These are phyloP conservation scores for Posidonia oceanica DNA, from an alignment of 116 monocot genomes.

Conservation along the genomic window DNA sequence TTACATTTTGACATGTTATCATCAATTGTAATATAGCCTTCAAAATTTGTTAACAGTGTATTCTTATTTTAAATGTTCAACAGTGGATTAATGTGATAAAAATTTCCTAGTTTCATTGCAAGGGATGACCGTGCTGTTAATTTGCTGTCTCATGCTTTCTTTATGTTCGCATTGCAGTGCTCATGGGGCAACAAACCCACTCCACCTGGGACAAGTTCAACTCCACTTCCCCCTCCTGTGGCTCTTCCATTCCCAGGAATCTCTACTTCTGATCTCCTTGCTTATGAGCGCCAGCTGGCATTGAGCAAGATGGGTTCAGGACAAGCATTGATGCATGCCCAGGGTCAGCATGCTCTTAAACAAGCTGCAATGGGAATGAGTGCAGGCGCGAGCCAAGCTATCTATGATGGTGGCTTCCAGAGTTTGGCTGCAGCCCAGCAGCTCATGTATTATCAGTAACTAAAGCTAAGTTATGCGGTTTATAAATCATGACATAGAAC, in stretches of 20 bases:
- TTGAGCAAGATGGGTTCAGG: conserved; percentile 57
- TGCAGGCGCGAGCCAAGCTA: conserved; percentile 74
- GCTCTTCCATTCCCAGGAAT: conserved; percentile 41
- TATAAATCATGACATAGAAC: neutral
- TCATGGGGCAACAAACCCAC: conserved; percentile 99
- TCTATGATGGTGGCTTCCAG: conserved; percentile 75
- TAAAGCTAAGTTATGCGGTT: neutral
- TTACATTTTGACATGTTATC: no score
- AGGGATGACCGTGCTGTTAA: neutral
- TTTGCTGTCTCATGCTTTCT: neutral
- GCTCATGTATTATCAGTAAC: conserved; percentile 63
- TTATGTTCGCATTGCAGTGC: conserved; percentile 36
- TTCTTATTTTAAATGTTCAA: no score
- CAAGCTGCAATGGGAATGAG: conserved; percentile 56
- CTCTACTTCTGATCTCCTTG: conserved; percentile 51
- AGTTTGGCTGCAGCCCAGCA: conserved; percentile 54
- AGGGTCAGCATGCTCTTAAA: conserved; percentile 50
- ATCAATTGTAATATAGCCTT: no score
- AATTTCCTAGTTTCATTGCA: neutral
- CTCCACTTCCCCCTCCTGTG: conserved; percentile 70
- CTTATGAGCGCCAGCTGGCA: conserved; percentile 63
- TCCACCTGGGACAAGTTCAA: conserved; percentile 58
- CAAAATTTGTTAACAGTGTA: no score
- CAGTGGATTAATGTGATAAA: no score
- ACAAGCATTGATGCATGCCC: conserved; percentile 52